Percentiles rank a stretch among this genome's conserved stretches.
Conservation (phyloP, 495 filamentous ascomycete species). For the Xylaria venustula region DNA sequence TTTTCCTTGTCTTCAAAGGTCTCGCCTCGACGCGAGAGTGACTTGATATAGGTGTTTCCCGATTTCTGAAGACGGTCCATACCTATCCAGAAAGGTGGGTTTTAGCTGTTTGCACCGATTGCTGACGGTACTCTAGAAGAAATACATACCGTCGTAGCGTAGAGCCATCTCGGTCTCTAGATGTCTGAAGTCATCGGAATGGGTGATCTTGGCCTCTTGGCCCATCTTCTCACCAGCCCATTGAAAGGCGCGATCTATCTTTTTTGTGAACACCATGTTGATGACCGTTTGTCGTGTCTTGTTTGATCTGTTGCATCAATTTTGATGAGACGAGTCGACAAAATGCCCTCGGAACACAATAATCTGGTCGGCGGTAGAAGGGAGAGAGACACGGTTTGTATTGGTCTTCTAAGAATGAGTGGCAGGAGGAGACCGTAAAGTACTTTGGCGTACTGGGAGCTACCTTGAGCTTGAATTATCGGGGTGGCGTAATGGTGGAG, state of each 20-base stretch:
- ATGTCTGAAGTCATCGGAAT: slow-evolving; percentile 90
- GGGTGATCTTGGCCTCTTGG: slow-evolving; percentile 81
- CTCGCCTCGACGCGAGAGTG: slow-evolving; percentile 81
- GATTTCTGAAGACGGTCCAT: slow-evolving; percentile 90
- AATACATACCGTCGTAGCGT: slow-evolving; percentile 75
- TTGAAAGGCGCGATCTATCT: slow-evolving; percentile 95
- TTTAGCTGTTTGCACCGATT: slow-evolving; percentile 1
- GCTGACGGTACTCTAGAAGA: background rate
- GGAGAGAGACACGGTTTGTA: background rate
- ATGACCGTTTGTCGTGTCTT: background rate
- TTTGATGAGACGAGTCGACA: background rate
- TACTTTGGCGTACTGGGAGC: background rate
- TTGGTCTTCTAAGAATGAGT: background rate
- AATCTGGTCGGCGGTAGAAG: background rate
- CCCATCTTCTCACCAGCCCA: slow-evolving; percentile 99
- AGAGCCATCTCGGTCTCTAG: slow-evolving; percentile 92
- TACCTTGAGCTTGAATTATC: background rate
- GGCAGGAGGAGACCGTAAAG: no score
- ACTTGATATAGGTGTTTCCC: slow-evolving; percentile 87
- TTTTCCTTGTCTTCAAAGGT: slow-evolving; percentile 80
- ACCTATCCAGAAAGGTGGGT: slow-evolving; percentile 49
- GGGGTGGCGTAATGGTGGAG: slow-evolving; percentile 1
- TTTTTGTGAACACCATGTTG: slow-evolving; percentile 91
- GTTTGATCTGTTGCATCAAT: background rate
- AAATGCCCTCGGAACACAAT: background rate